phyloP scores from a whole-genome alignment of 2,329 filamentous ascomycete species.

The Talaromyces sp. region DNA sequence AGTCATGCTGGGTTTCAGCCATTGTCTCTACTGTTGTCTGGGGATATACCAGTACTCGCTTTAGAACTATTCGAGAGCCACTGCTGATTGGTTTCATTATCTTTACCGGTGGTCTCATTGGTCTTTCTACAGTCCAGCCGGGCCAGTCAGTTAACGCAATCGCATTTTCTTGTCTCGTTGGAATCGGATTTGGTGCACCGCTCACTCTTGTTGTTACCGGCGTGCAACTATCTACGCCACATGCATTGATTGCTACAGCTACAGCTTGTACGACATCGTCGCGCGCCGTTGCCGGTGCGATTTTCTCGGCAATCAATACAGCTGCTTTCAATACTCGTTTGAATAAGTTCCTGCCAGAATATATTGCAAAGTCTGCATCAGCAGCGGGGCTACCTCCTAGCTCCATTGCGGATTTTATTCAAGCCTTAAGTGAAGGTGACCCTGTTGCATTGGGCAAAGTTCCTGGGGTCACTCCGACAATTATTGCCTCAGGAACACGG shows the following conservation, averaged over 20 bases:
- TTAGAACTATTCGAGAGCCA: background rate
- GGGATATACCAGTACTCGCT: background rate
- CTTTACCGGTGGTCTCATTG: background rate
- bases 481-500: background rate
- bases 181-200: slow-evolving; percentile 1
- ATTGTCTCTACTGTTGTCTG: background rate
- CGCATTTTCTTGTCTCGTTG: background rate
- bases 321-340: background rate
- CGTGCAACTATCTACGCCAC: slow-evolving; percentile 2
- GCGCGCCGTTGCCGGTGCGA: background rate
- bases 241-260: background rate
- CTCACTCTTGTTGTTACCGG: background rate
- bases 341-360: background rate
- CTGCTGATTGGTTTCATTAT: background rate
- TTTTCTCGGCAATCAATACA: background rate
- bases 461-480: background rate
- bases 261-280: background rate
- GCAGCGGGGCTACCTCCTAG: background rate
- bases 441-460: background rate
- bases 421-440: background rate
- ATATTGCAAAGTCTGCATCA: background rate
- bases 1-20: background rate
- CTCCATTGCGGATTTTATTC: background rate
- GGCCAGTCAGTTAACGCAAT: background rate
- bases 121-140: slow-evolving; percentile 1